Base-by-base conservation (phyloP, 192 early-diverging fungal species). In the Rhizoclosmatium globosum region DNA sequence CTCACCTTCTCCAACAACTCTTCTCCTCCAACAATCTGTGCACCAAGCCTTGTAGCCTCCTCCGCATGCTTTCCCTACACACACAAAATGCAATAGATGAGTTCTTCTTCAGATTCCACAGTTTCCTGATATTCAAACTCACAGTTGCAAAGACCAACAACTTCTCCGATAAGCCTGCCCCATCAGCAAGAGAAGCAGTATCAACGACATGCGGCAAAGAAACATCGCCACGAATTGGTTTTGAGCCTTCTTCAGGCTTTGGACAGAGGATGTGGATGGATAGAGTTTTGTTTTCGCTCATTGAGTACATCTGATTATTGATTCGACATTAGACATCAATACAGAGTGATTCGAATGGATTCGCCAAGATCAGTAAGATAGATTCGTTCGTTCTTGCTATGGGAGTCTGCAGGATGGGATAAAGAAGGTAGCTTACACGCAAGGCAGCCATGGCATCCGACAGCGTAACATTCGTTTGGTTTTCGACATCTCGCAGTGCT, bases 91-190 rank as follows among this genome's bases (percentile, higher is more conserved):
- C 39, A 0, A 13, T 53, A 17, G 0, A 53, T 53, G 50, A 53
- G 17, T 13, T 17, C 50, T 1, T 53, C 50, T 53, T 17, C 17
- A 53, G 17, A 64, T 21, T 17, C 62, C 13, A 21, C 56, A 57
- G 56, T 21, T 57, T 17, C 15, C 21, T 17, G n/a, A 21, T 17
- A 15, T 0, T 21, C 15, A 57, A 17, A 39, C 68, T 23, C 67
- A 89, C 87, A 79, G 91, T 93, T n/a, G 96, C 95, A 83, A 97
- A 97, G 42, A 96, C 95, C 39, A 96, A 81, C 44, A 96, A 50
- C 53, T 38, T 58, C 57, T 59, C 53, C 87, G 3, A 75, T 56
- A 17, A 71, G 62, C 68, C 81, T 46, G 72, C 11, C 87, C 81
- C 70, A 15, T 31, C 19, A 21, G 43, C 11, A 39, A 19, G 11